A percentile compares a stretch with the other conserved stretches of the same genome.
These are phyloP conservation scores for Medicago ruthenica DNA, from an alignment of 306 rosid species.

Conservation along the genomic window DNA sequence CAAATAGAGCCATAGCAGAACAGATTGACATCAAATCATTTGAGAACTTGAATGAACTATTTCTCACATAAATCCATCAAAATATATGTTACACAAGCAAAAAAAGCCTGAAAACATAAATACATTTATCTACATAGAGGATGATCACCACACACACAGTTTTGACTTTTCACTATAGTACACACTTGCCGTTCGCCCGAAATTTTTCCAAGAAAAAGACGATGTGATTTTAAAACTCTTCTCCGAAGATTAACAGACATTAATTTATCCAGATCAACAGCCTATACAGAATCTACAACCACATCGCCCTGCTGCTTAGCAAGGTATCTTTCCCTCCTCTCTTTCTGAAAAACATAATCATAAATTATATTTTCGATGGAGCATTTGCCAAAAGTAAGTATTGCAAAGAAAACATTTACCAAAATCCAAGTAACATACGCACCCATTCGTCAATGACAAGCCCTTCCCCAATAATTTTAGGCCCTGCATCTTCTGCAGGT, in stretches of 20 bases:
- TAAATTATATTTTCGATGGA: constrained; percentile 25
- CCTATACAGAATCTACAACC: constrained; percentile 71
- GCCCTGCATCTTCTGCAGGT: constrained; percentile 80
- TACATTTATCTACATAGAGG: constrained; percentile 57
- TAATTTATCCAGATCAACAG: constrained; percentile 29
- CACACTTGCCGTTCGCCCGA: constrained; percentile 38
- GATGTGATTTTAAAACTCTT: constrained; percentile 35
- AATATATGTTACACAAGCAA: constrained; percentile 17
- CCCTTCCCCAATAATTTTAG: constrained; percentile 84
- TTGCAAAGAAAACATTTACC: not conserved
- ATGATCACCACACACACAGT: constrained; percentile 33
- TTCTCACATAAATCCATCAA: constrained; percentile 27
- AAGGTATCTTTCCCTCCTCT: constrained; percentile 95
- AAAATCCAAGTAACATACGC: constrained; percentile 36
- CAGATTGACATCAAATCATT: constrained; percentile 2
- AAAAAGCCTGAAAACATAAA: constrained; percentile 25
- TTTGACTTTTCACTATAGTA: constrained; percentile 40
- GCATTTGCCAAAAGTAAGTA: constrained; percentile 1
- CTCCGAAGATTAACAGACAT: constrained; percentile 32
- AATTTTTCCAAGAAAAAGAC: constrained; percentile 28
- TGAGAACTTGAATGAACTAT: not conserved
- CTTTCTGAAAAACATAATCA: constrained; percentile 63
- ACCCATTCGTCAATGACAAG: constrained; percentile 99
- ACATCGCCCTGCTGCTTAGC: constrained; percentile 88
- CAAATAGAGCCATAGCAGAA: constrained; percentile 17